phyloP scores from a whole-genome alignment of 345 rosid genomes.

The Cardamine chenopodiifolia region DNA sequence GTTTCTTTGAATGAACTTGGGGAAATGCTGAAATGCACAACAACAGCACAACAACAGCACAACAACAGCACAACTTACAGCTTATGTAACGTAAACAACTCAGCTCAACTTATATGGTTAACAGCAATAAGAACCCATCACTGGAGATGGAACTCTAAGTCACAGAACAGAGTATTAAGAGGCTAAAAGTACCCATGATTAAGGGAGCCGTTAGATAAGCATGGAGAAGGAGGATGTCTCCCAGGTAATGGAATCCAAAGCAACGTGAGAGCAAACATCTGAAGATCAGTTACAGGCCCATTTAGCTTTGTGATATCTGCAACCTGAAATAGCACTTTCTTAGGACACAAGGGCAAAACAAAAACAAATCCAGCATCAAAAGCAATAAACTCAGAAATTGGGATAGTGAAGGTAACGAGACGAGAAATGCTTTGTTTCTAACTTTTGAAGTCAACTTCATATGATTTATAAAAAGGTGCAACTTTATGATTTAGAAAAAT shows the following conservation, averaged over 20 bases:
- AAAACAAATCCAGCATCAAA: not conserved
- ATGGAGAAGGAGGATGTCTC: constrained; percentile 78
- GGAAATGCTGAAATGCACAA: constrained; percentile 10
- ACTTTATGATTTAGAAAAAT: not conserved
- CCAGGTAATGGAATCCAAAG: constrained; percentile 86
- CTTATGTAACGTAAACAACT: not conserved
- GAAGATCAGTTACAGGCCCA: constrained; percentile 82
- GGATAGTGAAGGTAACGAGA: not conserved
- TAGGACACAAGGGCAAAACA: not conserved
- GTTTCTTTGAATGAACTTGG: not conserved
- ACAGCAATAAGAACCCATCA: constrained; percentile 10
- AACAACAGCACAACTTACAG: constrained; percentile 7
- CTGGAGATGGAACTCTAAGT: not conserved
- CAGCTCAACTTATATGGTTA: not conserved
- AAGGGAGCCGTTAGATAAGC: constrained; percentile 50
- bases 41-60: constrained; percentile 22
- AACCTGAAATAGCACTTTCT: constrained; percentile 50
- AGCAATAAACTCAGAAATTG: not conserved
- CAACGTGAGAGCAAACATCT: constrained; percentile 83
- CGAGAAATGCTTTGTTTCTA: not conserved
- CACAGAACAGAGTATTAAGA: not conserved
- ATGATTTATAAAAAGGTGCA: not conserved
- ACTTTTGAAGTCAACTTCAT: constrained; percentile 17
- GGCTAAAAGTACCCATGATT: constrained; percentile 49
- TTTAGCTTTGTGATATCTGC: constrained; percentile 82